Base-by-base conservation (phyloP, 257 asterid genomes). In the Sherardia arvensis region DNA sequence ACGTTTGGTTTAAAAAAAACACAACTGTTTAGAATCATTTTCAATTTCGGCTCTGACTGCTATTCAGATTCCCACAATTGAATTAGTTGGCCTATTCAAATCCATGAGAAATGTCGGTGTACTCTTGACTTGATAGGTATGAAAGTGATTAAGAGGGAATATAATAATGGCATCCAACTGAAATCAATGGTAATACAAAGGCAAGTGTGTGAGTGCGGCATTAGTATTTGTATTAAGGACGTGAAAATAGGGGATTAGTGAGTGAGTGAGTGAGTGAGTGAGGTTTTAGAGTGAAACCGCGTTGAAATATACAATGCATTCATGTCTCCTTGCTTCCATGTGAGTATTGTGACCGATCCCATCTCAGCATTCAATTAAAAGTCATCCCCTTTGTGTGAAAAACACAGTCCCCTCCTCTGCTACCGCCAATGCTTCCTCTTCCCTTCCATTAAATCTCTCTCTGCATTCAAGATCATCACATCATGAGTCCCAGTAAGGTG, bases 401-500 rank as follows among this genome's bases (percentile, higher is more conserved):
- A 62, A 62, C 65, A 38, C 14, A 10, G 0, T 3, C 47, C n/a
- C 28, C 7, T 17, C 20, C 18, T 7, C 17, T 7, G 53, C 17
- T 48, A 61, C 38, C 23, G 30, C 22, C 53, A 45, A 5, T 7
- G 10, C 22, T 12, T 21, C 65, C 20, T 23, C 66, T 20, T 53
- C 23, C 17, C 51, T 60, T 21, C 29, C 51, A 6, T 62, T 69
- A 10, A 63, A 75, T 74, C 70, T 74, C 63, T 74, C 70, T 74
- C 47, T 32, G 34, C 70, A 7, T 57, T 57, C 47, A 57, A 49
- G 27, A 49, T n/a, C 23, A n/a, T n/a, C n/a, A n/a, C n/a, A n/a
- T n/a, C n/a, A n/a, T n/a, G n/a, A 48, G 47, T 57, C 66, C 61
- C 30, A 70, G 0, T 36, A 81, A 80, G 82, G 79, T 76, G 67